Percentiles rank a stretch among this genome's conserved stretches.
Evolutionary conservation across 257 asterid species (phyloP).

Genomic region (Solanum medicagineum): DNA sequence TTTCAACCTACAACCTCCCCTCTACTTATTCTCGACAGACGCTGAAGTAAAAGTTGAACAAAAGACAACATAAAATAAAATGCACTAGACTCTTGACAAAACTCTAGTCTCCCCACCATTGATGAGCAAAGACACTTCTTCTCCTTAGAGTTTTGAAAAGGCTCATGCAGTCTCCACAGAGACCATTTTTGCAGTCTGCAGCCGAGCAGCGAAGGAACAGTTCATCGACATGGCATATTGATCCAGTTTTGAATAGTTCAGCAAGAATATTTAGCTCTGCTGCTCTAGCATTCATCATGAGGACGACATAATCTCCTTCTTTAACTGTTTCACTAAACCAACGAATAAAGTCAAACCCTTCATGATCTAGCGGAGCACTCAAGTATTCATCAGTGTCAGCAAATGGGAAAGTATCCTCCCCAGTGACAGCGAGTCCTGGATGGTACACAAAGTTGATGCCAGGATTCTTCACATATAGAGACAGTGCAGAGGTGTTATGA

Average conservation of each 20-base stretch:
- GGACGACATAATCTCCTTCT: conserved; percentile 63
- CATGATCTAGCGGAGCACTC: conserved; percentile 52
- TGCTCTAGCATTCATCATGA: conserved; percentile 47
- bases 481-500: conserved; percentile 51
- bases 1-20: conserved; percentile 11
- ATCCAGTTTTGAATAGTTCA: conserved; percentile 54
- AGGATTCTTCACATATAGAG: conserved; percentile 50
- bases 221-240: conserved; percentile 56
- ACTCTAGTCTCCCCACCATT: conserved; percentile 45
- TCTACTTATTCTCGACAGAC: conserved; percentile 11
- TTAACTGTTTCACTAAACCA: conserved; percentile 65
- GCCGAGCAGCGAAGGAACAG: conserved; percentile 61
- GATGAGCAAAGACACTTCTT: conserved; percentile 71
- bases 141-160: conserved; percentile 44
- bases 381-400: conserved; percentile 39
- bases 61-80: neutral
- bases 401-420: conserved; percentile 14
- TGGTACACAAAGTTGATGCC: conserved; percentile 64
- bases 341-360: conserved; percentile 46
- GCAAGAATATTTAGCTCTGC: conserved; percentile 47
- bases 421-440: conserved; percentile 50
- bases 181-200: conserved; percentile 10
- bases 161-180: conserved; percentile 36
- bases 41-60: neutral
- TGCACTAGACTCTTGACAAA: neutral